phyloP scores from a whole-genome alignment of 768 basidiomycete genomes.

The Lactifluus pinguis region DNA sequence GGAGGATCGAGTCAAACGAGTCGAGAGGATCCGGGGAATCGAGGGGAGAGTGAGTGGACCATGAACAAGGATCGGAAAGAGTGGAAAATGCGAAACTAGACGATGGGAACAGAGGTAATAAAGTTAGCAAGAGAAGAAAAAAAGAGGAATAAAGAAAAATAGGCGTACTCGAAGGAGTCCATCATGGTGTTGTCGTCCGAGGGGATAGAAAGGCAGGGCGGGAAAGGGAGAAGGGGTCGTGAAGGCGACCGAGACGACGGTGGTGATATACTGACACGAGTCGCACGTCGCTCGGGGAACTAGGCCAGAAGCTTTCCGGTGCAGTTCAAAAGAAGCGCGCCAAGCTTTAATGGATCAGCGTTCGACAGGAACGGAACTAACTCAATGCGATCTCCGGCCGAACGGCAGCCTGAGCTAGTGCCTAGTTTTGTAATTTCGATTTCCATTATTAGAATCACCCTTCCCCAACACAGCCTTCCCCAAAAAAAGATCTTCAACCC shows the following conservation, averaged over 20 bases:
- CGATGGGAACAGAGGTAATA: not conserved
- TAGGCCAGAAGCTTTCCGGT: conserved; percentile 14
- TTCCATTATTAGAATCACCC: not conserved
- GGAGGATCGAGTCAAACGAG: conserved; percentile 10
- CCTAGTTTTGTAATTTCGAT: not conserved
- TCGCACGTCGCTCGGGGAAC: conserved; percentile 14
- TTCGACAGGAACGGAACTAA: conserved; percentile 19
- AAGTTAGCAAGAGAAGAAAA: no score
- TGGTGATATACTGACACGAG: conserved; percentile 16
- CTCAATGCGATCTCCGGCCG: conserved; percentile 9
- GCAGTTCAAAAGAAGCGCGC: conserved; percentile 12
- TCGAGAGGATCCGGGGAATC: conserved; percentile 7
- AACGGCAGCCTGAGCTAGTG: not conserved
- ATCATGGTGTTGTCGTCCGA: conserved; percentile 1
- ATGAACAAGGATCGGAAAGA: conserved; percentile 8
- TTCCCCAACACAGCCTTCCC: not conserved
- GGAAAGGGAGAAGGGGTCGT: conserved; percentile 7
- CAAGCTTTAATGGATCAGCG: conserved; percentile 17
- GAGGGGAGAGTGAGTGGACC: conserved; percentile 11
- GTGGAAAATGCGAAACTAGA: conserved; percentile 8
- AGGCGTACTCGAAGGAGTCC: conserved; percentile 14
- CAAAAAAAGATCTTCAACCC: not conserved
- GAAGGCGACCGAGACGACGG: conserved; percentile 8
- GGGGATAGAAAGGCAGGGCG: not conserved
- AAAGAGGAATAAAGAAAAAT: not conserved